Conservation (phyloP, 2,329 filamentous ascomycete genomes). For the Aspergillus ochraceoroseus region DNA sequence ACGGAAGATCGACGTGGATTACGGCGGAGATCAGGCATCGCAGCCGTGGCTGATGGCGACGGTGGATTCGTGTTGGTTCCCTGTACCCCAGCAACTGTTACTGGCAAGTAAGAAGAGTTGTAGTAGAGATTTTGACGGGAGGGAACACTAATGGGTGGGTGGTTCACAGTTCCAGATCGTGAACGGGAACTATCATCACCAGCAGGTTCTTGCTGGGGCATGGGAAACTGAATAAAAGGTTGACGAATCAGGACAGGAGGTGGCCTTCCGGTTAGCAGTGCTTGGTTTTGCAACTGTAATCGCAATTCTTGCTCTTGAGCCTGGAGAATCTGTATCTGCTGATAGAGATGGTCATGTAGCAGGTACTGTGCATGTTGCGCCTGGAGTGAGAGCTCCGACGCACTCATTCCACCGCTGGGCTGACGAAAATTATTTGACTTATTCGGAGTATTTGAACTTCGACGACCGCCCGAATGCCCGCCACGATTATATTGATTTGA, state of each 20-base stretch:
- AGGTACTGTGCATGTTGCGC: conserved; percentile 47
- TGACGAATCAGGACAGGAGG: conserved; percentile 41
- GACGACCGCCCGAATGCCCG: conserved; percentile 46
- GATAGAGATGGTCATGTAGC: conserved; percentile 47
- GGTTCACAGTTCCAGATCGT: conserved; percentile 38
- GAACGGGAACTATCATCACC: conserved; percentile 37
- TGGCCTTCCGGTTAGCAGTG: conserved; percentile 38
- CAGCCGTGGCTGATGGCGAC: conserved; percentile 41
- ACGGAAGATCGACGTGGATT: conserved; percentile 45
- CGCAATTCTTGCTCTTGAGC: conserved; percentile 49
- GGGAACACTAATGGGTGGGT: conserved; percentile 31
- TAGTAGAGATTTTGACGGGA: conserved; percentile 36
- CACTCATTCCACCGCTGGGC: conserved; percentile 33
- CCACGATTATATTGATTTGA: conserved; percentile 47
- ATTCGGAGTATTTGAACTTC: conserved; percentile 55
- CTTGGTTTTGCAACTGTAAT: conserved; percentile 46
- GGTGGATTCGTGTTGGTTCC: conserved; percentile 45
- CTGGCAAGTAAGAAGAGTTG: conserved; percentile 35
- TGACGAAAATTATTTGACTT: conserved; percentile 39
- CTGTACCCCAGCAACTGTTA: conserved; percentile 35
- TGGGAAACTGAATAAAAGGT: conserved; percentile 40
- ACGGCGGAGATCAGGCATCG: conserved; percentile 43
- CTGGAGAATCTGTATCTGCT: conserved; percentile 49
- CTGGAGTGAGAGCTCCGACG: conserved; percentile 40
- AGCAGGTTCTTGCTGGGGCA: conserved; percentile 34